A percentile compares a stretch with the other conserved stretches of the same genome.
Evolutionary conservation across 345 rosid genomes (phyloP).

Genomic region (Conringia planisiliqua): DNA sequence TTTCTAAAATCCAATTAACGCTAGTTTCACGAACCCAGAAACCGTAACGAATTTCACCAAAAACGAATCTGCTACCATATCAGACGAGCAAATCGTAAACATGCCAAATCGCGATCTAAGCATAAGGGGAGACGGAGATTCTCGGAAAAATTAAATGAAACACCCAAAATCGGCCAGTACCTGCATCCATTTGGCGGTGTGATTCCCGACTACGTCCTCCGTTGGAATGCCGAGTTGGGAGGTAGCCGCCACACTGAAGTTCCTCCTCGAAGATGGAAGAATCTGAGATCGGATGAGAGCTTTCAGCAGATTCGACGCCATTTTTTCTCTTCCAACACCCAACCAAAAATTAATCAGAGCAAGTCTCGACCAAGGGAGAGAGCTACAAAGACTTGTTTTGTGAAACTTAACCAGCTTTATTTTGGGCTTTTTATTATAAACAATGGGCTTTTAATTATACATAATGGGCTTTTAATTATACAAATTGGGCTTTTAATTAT

Average conservation of each 20-base stretch:
- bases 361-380: too few relatives aligned
- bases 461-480: too few relatives aligned
- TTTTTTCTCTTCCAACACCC: slow-evolving; percentile 14
- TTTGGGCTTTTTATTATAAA: too few relatives aligned
- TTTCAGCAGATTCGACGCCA: slow-evolving; percentile 61
- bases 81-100: too few relatives aligned
- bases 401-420: too few relatives aligned
- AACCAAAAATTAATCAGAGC: too few relatives aligned
- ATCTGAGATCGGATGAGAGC: slow-evolving; percentile 46
- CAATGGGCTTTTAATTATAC: too few relatives aligned
- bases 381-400: too few relatives aligned
- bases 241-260: slow-evolving; percentile 37
- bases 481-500: too few relatives aligned
- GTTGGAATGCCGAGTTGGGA: slow-evolving; percentile 33
- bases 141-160: not conserved
- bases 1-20: not conserved
- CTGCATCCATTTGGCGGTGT: slow-evolving; percentile 98
- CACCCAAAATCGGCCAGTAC: slow-evolving; percentile 23
- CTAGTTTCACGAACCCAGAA: not conserved
- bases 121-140: too few relatives aligned
- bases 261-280: slow-evolving; percentile 44
- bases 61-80: too few relatives aligned
- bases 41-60: not conserved
- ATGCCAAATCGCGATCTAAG: too few relatives aligned
- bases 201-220: slow-evolving; percentile 42